A percentile compares a stretch with the other conserved stretches of the same genome.
These are phyloP conservation scores for Polysphondylium violaceum DNA, from an alignment of 78 protist genomes.

Conservation along the genomic window DNA sequence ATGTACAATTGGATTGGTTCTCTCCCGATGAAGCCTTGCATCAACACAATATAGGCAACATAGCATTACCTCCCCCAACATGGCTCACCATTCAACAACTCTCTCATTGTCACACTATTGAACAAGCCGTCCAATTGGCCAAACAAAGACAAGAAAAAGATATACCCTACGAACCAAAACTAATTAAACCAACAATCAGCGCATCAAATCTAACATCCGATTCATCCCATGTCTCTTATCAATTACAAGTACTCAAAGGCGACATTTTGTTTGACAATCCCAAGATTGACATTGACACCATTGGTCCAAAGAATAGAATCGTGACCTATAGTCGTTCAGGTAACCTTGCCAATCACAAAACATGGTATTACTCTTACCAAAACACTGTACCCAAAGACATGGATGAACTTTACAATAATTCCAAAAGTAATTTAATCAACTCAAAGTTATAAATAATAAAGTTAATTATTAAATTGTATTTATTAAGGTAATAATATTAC, in stretches of 20 bases:
- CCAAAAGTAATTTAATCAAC: not conserved
- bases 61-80: conserved; percentile 56
- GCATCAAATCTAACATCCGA: not conserved
- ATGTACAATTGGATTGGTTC: conserved; percentile 54
- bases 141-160: not conserved
- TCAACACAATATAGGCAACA: conserved; percentile 25
- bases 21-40: conserved; percentile 64
- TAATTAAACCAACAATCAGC: not conserved
- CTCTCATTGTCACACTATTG: conserved; percentile 27
- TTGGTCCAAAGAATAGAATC: conserved; percentile 7
- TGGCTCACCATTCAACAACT: conserved; percentile 57
- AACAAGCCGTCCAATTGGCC: not conserved
- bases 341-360: not conserved
- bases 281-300: not conserved
- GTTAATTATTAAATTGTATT: too few species aligned
- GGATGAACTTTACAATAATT: not conserved
- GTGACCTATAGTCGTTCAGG: not conserved
- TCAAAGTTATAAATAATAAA: too few species aligned
- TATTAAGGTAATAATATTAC: too few species aligned
- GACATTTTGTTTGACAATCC: not conserved
- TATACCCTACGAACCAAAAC: conserved; percentile 16
- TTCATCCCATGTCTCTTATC: not conserved
- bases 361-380: conserved; percentile 25
- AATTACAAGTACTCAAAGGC: not conserved
- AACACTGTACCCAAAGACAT: not conserved